These are phyloP conservation scores for Solanum ossicruentum DNA, from an alignment of 257 asterid genomes.

Conservation along the genomic window DNA sequence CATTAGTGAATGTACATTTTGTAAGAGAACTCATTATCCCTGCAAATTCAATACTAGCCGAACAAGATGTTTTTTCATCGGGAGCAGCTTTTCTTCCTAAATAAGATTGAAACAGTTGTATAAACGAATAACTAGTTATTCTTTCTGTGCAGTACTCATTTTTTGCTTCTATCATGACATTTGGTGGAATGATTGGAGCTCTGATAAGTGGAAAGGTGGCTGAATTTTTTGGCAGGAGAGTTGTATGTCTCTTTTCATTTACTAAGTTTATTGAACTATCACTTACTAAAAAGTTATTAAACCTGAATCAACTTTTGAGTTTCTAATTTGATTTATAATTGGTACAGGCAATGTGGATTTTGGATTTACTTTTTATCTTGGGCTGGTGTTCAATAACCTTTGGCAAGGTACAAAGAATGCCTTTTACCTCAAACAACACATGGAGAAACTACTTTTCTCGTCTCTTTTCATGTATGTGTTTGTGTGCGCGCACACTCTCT, in stretches of 20 bases:
- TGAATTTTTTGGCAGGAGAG: slow-evolving; percentile 12
- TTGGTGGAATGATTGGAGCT: slow-evolving; percentile 19
- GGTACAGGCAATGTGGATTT: slow-evolving; percentile 10
- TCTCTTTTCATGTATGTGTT: not conserved
- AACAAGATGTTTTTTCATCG: not conserved
- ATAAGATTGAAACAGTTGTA: not conserved
- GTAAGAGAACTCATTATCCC: not conserved
- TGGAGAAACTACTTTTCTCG: not conserved
- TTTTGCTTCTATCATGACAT: slow-evolving; percentile 14
- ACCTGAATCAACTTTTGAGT: not conserved
- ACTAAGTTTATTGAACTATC: not conserved
- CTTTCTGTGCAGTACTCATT: slow-evolving; percentile 7
- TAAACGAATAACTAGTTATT: not conserved
- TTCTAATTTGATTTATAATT: not conserved
- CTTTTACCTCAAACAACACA: not conserved
- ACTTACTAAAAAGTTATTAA: not conserved
- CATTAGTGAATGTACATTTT: not conserved
- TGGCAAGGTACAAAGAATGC: slow-evolving; percentile 8
- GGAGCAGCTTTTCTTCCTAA: not conserved
- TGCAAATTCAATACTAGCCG: not conserved
- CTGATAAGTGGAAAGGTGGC: slow-evolving; percentile 12
- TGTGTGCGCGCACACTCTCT: not conserved
- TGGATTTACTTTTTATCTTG: not conserved
- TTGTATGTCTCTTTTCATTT: slow-evolving; percentile 1
- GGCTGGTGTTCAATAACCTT: slow-evolving; percentile 15